Evolutionary conservation across 495 filamentous ascomycete genomes (phyloP).

Genomic region (Penicillium subrubescens): DNA sequence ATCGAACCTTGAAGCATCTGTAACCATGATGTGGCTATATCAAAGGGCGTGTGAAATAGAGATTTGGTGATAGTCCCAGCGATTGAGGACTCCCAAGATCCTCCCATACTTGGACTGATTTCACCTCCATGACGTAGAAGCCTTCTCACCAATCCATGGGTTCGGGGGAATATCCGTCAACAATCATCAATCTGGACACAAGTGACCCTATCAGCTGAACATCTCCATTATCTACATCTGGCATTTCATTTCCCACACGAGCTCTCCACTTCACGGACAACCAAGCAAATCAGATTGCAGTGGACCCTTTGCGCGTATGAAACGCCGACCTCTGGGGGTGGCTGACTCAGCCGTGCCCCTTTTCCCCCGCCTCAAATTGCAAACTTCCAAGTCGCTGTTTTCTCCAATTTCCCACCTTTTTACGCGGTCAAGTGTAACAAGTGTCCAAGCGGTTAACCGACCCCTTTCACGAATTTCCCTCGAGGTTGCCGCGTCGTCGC

Average conservation of each 20-base stretch:
- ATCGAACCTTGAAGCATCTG: conserved; percentile 17
- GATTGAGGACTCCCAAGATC: not conserved
- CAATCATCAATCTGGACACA: not conserved
- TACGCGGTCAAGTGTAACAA: not conserved
- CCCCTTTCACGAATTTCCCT: not conserved
- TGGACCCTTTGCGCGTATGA: conserved; percentile 12
- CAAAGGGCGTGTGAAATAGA: not conserved
- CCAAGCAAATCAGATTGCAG: conserved; percentile 1
- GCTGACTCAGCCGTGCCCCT: conserved; percentile 37
- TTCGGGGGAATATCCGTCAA: not conserved
- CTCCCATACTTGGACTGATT: not conserved
- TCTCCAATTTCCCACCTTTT: conserved; percentile 15
- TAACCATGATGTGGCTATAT: not conserved
- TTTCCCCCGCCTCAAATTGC: conserved; percentile 39
- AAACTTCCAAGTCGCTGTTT: conserved; percentile 11
- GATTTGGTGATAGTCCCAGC: not conserved
- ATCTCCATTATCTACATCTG: not conserved
- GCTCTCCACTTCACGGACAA: not conserved
- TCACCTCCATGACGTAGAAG: not conserved
- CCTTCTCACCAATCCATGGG: not conserved
- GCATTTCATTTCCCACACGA: not conserved
- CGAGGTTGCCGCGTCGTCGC: not conserved
- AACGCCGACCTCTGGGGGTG: conserved; percentile 19
- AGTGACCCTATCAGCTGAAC: not conserved
- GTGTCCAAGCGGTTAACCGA: not conserved